These are phyloP conservation scores for Metarhizium brunneum DNA, from an alignment of 2,329 filamentous ascomycete genomes.

Conservation along the genomic window DNA sequence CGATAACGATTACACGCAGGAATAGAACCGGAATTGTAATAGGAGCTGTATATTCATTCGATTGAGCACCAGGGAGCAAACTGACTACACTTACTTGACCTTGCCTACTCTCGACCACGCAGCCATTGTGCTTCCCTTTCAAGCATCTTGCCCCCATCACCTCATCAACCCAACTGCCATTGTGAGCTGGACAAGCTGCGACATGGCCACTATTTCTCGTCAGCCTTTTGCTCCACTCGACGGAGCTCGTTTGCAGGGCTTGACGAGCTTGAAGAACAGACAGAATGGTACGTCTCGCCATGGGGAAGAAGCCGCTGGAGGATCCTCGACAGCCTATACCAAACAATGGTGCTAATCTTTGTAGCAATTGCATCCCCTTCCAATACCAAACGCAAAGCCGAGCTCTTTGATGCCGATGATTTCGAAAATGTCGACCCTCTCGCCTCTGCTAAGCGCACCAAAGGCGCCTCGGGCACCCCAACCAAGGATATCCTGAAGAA, in stretches of 20 bases:
- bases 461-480: slow-evolving; percentile 34
- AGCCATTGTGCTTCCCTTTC: not conserved
- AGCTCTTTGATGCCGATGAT: slow-evolving; percentile 41
- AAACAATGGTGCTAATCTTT: not conserved
- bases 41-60: not conserved
- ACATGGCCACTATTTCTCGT: slow-evolving; percentile 46
- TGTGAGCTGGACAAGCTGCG: not conserved
- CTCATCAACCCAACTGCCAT: not conserved
- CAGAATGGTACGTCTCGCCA: slow-evolving; percentile 54
- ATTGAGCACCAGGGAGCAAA: not conserved
- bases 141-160: not conserved
- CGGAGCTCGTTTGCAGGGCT: slow-evolving; percentile 56
- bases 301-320: not conserved
- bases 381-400: slow-evolving; percentile 49
- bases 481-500: slow-evolving; percentile 42
- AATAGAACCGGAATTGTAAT: not conserved
- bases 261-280: slow-evolving; percentile 69
- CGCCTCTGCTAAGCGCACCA: slow-evolving; percentile 49
- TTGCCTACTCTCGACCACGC: not conserved
- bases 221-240: slow-evolving; percentile 71
- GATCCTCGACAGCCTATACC: not conserved
- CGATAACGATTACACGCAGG: not conserved
- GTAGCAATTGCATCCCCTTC: slow-evolving; percentile 31
- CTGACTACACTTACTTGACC: not conserved
- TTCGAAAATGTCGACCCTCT: slow-evolving; percentile 54